Base-by-base conservation (phyloP, 805 yeast species). In the Isabelozyma rhagii region DNA sequence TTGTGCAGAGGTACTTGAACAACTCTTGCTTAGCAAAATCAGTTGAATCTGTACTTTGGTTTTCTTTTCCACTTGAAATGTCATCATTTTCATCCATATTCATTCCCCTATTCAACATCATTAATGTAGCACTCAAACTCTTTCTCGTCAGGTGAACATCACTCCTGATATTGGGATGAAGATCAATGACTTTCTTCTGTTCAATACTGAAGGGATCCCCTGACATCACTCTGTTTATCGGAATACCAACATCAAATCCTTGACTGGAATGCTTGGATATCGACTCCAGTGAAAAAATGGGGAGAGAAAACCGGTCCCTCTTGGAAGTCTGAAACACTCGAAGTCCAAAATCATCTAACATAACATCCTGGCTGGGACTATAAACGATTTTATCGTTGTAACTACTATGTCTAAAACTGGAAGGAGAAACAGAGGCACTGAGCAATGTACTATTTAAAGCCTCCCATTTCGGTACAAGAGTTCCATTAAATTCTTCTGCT, bases 191-290 rank as follows among this genome's bases (percentile, higher is more conserved):
- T n/a, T 67, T 55, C 14, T 58, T 57, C 40, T 67, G 68, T 36
- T 57, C 55, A 8, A 69, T 62, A 49, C 75, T 71, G 38, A 61
- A 58, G 0, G 77, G 76, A 8, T 66, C 64, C 11, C 56, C 51
- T 0, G 36, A 31, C 36, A 31, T 31, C 36, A 31, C n/a, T 9
- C n/a, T 9, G 10, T 31, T 31, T 31, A 31, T 31, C 4, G 36
- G n/a, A 31, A 31, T 31, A 13, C 36, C 17, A 8, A 51, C 51
- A 1, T 51, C 56, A 15, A 49, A 50, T 11, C 47, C 54, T 13
- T 38, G 44, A 29, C 51, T 50, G 9, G 39, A 11, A 27, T 10
- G 11, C 44, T 41, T 41, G 36, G 36, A 31, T 31, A 21, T 31
- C n/a, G 36, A 31, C 36, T 31, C 36, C 36, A 31, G 36, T 4